These are phyloP conservation scores for Leccinum subgranulosum DNA, from an alignment of 768 basidiomycete genomes.

Conservation along the genomic window DNA sequence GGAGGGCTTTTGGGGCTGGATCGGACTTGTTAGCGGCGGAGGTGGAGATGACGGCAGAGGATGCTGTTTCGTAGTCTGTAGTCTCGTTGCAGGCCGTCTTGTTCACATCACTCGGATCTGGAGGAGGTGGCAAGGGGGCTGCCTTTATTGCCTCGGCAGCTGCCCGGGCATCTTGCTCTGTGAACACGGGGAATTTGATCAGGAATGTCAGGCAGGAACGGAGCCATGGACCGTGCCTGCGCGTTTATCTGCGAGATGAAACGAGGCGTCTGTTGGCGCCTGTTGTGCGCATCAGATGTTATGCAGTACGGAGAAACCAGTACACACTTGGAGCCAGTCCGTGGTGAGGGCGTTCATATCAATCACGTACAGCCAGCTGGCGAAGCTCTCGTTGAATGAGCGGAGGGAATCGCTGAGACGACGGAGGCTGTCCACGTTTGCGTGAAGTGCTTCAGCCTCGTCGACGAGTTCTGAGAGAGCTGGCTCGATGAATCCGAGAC, in stretches of 20 bases:
- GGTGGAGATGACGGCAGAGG: slow-evolving; percentile 15
- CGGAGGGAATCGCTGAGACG: slow-evolving; percentile 71
- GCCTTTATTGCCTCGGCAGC: slow-evolving; percentile 53
- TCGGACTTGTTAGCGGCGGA: slow-evolving; percentile 35
- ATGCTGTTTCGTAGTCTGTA: slow-evolving; percentile 33
- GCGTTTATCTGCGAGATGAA: slow-evolving; percentile 40
- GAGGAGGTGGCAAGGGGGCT: slow-evolving; percentile 28
- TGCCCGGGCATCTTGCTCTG: slow-evolving; percentile 56
- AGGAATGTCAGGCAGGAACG: neutral
- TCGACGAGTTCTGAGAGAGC: slow-evolving; percentile 84
- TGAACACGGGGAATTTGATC: neutral
- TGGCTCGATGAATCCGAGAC: slow-evolving; percentile 81
- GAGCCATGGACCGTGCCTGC: slow-evolving; percentile 43
- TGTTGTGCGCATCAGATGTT: slow-evolving; percentile 17
- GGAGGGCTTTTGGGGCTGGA: slow-evolving; percentile 38
- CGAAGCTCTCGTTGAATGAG: slow-evolving; percentile 90
- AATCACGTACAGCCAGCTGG: slow-evolving; percentile 88
- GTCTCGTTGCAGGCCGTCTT: slow-evolving; percentile 30
- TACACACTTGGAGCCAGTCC: slow-evolving; percentile 80
- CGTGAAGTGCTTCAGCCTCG: slow-evolving; percentile 77
- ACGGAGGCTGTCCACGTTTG: slow-evolving; percentile 70
- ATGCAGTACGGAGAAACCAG: neutral
- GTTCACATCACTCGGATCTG: slow-evolving; percentile 19
- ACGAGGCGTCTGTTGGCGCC: slow-evolving; percentile 63
- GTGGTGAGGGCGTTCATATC: slow-evolving; percentile 94